Conservation (phyloP, 2,329 filamentous ascomycete species). For the Verticillium dahliae region DNA sequence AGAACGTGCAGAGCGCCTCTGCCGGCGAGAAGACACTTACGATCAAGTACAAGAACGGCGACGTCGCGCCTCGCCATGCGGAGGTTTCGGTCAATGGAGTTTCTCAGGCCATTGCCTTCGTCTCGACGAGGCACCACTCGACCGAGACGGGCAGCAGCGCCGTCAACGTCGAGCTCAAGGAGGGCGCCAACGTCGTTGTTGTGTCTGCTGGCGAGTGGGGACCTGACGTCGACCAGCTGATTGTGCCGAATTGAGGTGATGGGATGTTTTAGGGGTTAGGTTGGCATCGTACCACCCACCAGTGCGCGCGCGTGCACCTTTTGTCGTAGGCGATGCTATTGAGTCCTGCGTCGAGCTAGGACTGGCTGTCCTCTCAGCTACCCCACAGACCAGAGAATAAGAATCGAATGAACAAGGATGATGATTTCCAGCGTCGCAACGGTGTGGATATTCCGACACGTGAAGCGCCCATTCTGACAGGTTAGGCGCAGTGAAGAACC, state of each 20-base stretch:
- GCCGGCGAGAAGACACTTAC: conserved; percentile 43
- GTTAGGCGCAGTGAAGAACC: too few species aligned
- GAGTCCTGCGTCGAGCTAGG: too few species aligned
- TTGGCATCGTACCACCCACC: too few species aligned
- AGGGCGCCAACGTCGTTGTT: conserved; percentile 41
- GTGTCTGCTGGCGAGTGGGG: conserved; percentile 37
- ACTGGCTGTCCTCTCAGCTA: too few species aligned
- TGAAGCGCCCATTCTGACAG: too few species aligned
- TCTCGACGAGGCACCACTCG: conserved; percentile 36
- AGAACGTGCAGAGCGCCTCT: conserved; percentile 31
- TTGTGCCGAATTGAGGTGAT: conserved; percentile 34
- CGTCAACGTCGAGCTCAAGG: conserved; percentile 39
- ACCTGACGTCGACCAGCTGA: conserved; percentile 46
- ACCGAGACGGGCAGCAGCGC: conserved; percentile 34
- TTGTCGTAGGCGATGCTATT: too few species aligned
- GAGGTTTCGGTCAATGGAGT: conserved; percentile 50
- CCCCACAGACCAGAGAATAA: too few species aligned
- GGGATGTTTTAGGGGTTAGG: neutral
- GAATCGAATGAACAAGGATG: too few species aligned
- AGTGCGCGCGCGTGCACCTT: too few species aligned
- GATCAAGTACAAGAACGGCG: conserved; percentile 51
- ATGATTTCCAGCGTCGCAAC: too few species aligned
- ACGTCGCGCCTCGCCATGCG: conserved; percentile 43
- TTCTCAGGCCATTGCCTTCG: conserved; percentile 43
- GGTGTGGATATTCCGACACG: too few species aligned